Conservation (phyloP, 2,329 filamentous ascomycete species). For the Diaporthe capsici region DNA sequence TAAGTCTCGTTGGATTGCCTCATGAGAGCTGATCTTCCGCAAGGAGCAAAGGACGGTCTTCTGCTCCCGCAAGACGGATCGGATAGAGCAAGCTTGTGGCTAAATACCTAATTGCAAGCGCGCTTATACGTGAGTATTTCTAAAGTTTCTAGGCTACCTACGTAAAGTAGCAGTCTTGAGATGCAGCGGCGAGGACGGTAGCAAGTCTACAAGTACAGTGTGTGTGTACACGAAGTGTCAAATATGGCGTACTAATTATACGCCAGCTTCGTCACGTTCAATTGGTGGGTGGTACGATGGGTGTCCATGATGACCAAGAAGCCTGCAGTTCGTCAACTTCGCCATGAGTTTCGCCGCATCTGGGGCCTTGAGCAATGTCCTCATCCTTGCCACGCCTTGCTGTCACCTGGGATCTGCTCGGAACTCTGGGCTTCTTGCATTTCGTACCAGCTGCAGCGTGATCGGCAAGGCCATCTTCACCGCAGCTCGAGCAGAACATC, state of each 20-base stretch:
- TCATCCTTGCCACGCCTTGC: rapidly evolving
- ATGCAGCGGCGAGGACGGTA: neutral
- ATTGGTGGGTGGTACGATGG: no score
- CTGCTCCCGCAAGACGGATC: neutral
- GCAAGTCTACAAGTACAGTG: neutral
- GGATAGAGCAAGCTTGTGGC: neutral
- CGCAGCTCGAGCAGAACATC: neutral
- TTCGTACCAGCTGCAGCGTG: no score
- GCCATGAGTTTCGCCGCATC: no score
- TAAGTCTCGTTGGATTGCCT: neutral
- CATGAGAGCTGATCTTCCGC: neutral
- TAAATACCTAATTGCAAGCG: neutral
- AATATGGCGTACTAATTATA: neutral
- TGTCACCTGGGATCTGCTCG: rapidly evolving
- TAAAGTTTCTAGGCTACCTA: neutral
- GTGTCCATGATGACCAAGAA: no score
- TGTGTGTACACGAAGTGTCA: neutral
- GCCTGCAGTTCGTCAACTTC: no score
- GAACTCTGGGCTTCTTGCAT: no score
- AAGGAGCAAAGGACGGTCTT: neutral
- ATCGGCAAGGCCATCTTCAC: neutral
- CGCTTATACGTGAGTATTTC: neutral
- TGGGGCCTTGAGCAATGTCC: no score
- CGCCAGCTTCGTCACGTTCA: no score
- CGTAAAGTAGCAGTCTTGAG: neutral